Evolutionary conservation across 31 red algal species (phyloP).

Genomic region (Asparagopsis taxiformis): DNA sequence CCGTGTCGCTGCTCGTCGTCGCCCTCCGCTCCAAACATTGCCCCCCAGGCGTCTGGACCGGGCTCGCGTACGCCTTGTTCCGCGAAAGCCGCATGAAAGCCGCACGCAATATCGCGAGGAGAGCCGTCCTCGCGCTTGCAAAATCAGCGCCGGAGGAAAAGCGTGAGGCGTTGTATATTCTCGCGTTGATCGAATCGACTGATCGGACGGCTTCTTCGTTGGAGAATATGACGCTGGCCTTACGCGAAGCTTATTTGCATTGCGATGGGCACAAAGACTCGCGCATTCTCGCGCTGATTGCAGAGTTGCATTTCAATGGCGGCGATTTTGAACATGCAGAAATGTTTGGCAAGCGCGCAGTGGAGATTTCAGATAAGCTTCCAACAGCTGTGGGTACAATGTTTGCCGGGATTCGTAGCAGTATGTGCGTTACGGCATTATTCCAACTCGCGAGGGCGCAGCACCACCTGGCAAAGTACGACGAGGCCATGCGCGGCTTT

Average conservation of each 20-base stretch:
- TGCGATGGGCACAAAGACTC: slow-evolving; percentile 45
- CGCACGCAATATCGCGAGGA: slow-evolving; percentile 26
- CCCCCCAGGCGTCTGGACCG: slow-evolving; percentile 53
- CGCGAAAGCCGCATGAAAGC: slow-evolving; percentile 15
- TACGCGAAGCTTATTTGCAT: slow-evolving; percentile 46
- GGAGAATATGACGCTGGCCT: slow-evolving; percentile 16
- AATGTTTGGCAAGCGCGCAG: slow-evolving; percentile 23
- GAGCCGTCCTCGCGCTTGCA: slow-evolving; percentile 35
- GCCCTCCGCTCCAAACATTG: slow-evolving; percentile 38
- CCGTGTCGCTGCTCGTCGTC: slow-evolving; percentile 33
- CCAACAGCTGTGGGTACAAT: slow-evolving; percentile 22
- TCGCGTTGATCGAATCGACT: slow-evolving; percentile 40
- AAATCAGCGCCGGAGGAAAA: slow-evolving; percentile 16
- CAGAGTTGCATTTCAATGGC: slow-evolving; percentile 47
- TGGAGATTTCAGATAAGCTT: slow-evolving; percentile 18
- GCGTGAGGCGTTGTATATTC: slow-evolving; percentile 44
- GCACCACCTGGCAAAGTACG: slow-evolving; percentile 36
- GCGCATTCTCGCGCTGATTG: slow-evolving; percentile 31
- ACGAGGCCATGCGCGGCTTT: slow-evolving; percentile 36
- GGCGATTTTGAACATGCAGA: slow-evolving; percentile 46
- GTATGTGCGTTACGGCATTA: slow-evolving; percentile 18
- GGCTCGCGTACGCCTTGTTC: slow-evolving; percentile 48
- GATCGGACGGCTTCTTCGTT: slow-evolving; percentile 12
- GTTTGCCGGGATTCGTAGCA: slow-evolving; percentile 30
- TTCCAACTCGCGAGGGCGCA: slow-evolving; percentile 38